phyloP scores from a whole-genome alignment of 306 rosid species.

The Lathyrus oleraceus region DNA sequence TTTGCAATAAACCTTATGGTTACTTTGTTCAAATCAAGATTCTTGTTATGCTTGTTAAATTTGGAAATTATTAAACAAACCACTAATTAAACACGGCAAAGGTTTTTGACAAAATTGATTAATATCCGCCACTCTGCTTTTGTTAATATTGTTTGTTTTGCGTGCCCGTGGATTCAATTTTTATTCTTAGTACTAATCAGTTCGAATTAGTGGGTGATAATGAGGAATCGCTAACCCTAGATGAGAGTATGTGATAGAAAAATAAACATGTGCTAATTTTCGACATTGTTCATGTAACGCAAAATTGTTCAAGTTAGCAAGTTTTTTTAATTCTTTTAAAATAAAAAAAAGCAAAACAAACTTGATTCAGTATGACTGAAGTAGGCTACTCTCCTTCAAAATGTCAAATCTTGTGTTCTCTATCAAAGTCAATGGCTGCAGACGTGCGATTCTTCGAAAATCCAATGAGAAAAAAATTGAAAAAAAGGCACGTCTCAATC shows the following conservation, averaged over 20 bases:
- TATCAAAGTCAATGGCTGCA: too few relatives aligned
- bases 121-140: background rate
- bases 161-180: background rate
- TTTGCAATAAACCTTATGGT: constrained; percentile 6
- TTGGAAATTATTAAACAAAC: background rate
- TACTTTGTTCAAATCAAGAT: background rate
- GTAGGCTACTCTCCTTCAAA: too few relatives aligned
- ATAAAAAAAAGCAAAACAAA: too few relatives aligned
- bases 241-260: background rate
- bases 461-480: too few relatives aligned
- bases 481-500: too few relatives aligned
- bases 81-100: background rate
- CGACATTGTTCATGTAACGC: background rate
- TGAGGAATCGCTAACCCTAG: background rate
- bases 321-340: too few relatives aligned
- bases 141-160: background rate
- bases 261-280: background rate
- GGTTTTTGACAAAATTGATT: background rate
- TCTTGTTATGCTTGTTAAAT: background rate
- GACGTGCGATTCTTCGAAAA: too few relatives aligned
- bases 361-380: too few relatives aligned
- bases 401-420: too few relatives aligned
- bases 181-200: background rate
- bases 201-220: background rate
- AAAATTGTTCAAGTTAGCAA: too few relatives aligned